A percentile compares a stretch with the other conserved stretches of the same genome.
phyloP scores from a whole-genome alignment of 345 rosid species.

The Raphanus raphanistrum region DNA sequence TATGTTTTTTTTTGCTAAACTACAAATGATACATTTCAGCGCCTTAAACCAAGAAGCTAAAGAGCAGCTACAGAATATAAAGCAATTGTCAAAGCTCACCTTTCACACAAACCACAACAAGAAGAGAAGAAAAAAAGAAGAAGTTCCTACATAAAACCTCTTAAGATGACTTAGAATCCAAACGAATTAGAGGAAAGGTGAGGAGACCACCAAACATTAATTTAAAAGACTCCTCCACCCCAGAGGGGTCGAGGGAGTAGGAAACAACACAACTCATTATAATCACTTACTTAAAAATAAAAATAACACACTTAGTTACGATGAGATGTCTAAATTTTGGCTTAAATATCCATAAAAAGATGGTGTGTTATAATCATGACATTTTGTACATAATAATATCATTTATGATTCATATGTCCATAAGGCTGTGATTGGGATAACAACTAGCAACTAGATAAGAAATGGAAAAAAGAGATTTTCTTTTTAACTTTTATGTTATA shows the following conservation, averaged over 20 bases:
- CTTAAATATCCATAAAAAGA: not conserved
- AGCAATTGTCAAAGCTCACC: not conserved
- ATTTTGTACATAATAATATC: not conserved
- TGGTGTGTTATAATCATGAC: not conserved
- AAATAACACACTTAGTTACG: not conserved
- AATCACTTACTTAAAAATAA: not conserved
- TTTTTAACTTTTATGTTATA: no score
- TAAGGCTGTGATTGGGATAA: no score
- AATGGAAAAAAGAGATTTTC: no score
- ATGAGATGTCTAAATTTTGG: not conserved
- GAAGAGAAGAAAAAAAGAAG: not conserved
- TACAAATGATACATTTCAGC: not conserved
- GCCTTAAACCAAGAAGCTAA: not conserved
- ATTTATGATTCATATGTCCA: no score
- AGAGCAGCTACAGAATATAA: not conserved
- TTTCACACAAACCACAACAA: not conserved
- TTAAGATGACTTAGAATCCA: not conserved
- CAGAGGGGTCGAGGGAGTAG: not conserved
- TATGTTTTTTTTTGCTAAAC: no score
- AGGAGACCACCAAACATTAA: not conserved
- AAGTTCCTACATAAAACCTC: not conserved
- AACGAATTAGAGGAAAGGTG: not conserved
- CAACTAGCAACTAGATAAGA: no score
- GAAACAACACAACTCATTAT: not conserved
- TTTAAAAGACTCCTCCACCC: no score